phyloP scores from a whole-genome alignment of 108 stramenopile genomes.

The Nannochloropsis oceanica region DNA sequence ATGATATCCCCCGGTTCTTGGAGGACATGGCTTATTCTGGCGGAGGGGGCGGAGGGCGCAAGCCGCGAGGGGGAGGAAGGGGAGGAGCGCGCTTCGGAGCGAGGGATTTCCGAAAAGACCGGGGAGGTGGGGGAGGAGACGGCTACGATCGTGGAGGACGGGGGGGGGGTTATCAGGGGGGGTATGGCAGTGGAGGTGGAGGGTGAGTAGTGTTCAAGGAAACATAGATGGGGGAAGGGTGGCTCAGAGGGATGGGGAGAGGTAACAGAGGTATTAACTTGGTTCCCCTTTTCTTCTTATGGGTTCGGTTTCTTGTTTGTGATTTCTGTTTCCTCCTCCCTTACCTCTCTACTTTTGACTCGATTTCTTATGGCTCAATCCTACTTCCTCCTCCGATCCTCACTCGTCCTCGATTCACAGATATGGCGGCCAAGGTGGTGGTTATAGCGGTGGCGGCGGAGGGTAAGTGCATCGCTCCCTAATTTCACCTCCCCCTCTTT shows the following conservation, averaged over 20 bases:
- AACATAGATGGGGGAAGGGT: not conserved
- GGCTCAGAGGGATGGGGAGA: not conserved
- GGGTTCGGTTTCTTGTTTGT: too few species aligned
- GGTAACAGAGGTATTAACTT: too few species aligned
- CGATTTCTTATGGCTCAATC: too few species aligned
- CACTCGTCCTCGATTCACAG: not conserved
- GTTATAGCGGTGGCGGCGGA: slow-evolving; percentile 6
- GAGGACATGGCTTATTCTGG: slow-evolving; percentile 19
- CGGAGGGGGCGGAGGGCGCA: slow-evolving; percentile 23
- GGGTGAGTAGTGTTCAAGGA: too few species aligned
- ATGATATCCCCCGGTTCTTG: slow-evolving; percentile 29
- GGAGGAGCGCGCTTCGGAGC: slow-evolving; percentile 19
- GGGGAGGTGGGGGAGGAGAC: slow-evolving; percentile 16
- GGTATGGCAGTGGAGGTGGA: not conserved
- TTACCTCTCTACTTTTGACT: too few species aligned
- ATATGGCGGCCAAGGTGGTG: slow-evolving; percentile 12
- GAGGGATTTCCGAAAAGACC: slow-evolving; percentile 31
- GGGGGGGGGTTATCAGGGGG: not conserved
- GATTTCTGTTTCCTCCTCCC: too few species aligned
- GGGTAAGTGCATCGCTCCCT: not conserved
- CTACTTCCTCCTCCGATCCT: too few species aligned
- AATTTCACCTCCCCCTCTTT: too few species aligned
- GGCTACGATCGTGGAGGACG: not conserved
- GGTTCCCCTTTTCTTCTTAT: too few species aligned
- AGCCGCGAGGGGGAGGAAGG: not conserved